Percentiles rank a stretch among this genome's conserved stretches.
Evolutionary conservation across 208 protist genomes (phyloP).

Genomic region (Acanthamoeba healyi): DNA sequence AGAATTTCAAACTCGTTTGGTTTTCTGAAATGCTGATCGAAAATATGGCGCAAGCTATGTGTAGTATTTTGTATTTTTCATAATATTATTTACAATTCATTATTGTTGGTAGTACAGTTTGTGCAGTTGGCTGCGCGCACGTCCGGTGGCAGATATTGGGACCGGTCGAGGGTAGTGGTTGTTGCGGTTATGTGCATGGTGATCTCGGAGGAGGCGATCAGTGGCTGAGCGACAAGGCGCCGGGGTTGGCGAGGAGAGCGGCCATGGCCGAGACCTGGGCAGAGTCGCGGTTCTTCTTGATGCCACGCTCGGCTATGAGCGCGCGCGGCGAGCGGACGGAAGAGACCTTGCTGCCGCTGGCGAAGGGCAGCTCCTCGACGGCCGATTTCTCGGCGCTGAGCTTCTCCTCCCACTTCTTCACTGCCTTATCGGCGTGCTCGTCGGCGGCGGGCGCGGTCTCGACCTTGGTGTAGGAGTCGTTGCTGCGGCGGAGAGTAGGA

Average conservation of each 20-base stretch:
- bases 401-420: neutral
- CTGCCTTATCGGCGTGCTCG: neutral
- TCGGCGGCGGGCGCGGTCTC: neutral
- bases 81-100: no score
- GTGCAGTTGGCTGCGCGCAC: no score
- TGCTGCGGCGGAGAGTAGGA: neutral
- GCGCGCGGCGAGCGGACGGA: neutral
- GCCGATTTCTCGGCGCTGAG: neutral
- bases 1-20: no score
- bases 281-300: neutral
- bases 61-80: no score
- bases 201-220: no score
- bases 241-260: neutral
- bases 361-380: neutral
- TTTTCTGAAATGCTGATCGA: no score
- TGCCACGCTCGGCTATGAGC: neutral
- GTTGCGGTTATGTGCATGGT: neutral
- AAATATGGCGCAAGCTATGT: no score
- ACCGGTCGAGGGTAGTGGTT: neutral
- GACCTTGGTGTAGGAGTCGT: neutral
- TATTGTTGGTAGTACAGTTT: no score
- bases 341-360: neutral
- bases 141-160: neutral
- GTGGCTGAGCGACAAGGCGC: neutral
- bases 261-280: neutral